Evolutionary conservation across 805 yeast species (phyloP), one percentile per base, ranked within the genome.

Genomic region (Sugiyamaella floridensis): DNA sequence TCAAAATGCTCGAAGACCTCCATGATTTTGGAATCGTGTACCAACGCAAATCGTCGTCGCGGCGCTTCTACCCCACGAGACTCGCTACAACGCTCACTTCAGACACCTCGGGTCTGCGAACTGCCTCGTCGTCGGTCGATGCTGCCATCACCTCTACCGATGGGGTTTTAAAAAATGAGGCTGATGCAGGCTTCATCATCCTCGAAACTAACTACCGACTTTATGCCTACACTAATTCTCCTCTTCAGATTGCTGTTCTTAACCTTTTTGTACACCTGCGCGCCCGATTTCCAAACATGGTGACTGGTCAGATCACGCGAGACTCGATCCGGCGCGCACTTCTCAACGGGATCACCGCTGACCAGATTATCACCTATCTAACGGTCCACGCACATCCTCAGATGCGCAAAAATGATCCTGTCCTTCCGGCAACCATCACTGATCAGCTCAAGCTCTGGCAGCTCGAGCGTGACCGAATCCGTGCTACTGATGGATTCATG

Each of bases 401-500:
- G 65, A 86, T 92, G 93, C 72, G 81, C 51, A 76, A 71, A 5
- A 72, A 71, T 12, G 77, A 56, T 78, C 81, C 58, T 65, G 82
- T 54, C 83, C 83, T 93, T 11, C 98, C 98, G 2, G 96, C 98
- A 0, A 93, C 96, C 0, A 96, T 93, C n/a, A 86, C 88, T 1
- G 99, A 93, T 69, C 99, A 93, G 67, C 87, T 93, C 60, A 84
- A 83, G 65, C 75, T 93, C 50, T 93, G 99, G 99, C 98, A 93
- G 71, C 74, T 93, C 55, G 99, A 93, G 66, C 70, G 90, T 71
- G 98, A 93, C 67, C 79, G 99, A 69, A 87, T 93, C 58, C 83
- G 86, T 60, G 80, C 93, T 0, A 86, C 81, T 48, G 88, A 83
- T 28, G 99, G 99, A 0, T 89, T 84, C 54, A 69, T 93, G 45